A percentile compares a stretch with the other conserved stretches of the same genome.
Evolutionary conservation across 352 stramenopile species (phyloP).

Genomic region (Phytophthora constricta): DNA sequence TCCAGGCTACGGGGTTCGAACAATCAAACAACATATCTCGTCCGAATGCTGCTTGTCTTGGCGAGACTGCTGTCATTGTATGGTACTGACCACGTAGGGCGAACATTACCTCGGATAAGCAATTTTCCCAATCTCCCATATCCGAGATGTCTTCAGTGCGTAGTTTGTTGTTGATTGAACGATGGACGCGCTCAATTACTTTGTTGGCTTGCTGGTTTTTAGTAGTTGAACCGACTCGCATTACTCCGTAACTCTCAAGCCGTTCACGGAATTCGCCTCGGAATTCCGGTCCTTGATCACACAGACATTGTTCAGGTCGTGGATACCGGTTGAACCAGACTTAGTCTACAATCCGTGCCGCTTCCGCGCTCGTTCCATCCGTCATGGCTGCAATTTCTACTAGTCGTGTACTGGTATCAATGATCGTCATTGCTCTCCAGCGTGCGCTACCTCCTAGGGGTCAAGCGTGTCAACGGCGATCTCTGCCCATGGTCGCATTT

Average conservation of each 20-base stretch:
- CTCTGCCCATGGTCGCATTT: too few relatives aligned
- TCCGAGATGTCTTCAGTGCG: background rate
- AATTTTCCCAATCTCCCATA: background rate
- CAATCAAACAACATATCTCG: slow-evolving; percentile 1
- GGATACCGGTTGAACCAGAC: background rate
- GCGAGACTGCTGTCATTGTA: background rate
- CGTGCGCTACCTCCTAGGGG: too few relatives aligned
- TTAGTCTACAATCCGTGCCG: too few relatives aligned
- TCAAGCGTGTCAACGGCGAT: too few relatives aligned
- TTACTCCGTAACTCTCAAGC: background rate
- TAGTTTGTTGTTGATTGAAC: background rate
- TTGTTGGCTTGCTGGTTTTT: background rate
- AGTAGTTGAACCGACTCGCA: background rate
- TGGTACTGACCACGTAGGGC: background rate
- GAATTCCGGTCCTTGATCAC: slow-evolving; percentile 1
- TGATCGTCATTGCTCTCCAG: too few relatives aligned
- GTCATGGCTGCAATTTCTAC: too few relatives aligned
- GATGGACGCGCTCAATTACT: background rate
- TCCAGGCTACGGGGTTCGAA: background rate
- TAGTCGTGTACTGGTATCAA: too few relatives aligned
- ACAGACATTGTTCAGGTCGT: background rate
- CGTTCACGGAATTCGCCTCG: background rate
- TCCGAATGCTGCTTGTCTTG: slow-evolving; percentile 5
- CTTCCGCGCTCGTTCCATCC: too few relatives aligned
- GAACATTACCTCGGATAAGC: background rate